Conservation (phyloP, 805 yeast genomes). For the Candida morakotiae region DNA sequence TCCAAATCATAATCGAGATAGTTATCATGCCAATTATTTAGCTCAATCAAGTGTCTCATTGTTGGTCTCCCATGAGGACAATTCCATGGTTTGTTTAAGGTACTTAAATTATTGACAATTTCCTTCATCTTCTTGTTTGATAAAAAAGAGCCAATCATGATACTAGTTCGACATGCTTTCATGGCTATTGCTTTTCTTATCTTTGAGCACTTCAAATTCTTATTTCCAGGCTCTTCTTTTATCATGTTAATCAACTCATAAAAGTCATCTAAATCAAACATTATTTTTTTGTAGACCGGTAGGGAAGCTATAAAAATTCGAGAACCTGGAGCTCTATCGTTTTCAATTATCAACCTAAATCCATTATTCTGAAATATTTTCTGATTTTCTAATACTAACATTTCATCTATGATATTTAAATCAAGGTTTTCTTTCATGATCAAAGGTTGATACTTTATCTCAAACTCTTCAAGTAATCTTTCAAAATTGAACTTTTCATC, state of each 20-base stretch:
- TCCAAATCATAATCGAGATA: constrained; percentile 14
- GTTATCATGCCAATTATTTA: constrained; percentile 20
- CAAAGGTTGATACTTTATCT: constrained; percentile 57
- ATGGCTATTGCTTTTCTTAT: constrained; percentile 83
- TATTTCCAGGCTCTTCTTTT: constrained; percentile 12
- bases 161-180: constrained; percentile 92
- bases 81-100: constrained; percentile 89
- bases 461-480: constrained; percentile 49
- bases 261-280: constrained; percentile 67
- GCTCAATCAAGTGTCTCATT: constrained; percentile 78
- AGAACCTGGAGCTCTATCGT: constrained; percentile 51
- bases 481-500: constrained; percentile 95
- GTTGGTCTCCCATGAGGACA: constrained; percentile 99
- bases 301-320: constrained; percentile 54
- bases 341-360: constrained; percentile 53
- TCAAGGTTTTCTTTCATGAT: constrained; percentile 59
- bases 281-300: constrained; percentile 69
- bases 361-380: constrained; percentile 70
- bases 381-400: constrained; percentile 59
- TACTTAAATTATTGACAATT: constrained; percentile 65
- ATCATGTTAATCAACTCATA: constrained; percentile 71
- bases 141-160: constrained; percentile 86
- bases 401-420: constrained; percentile 73
- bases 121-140: constrained; percentile 54
- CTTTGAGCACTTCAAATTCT: constrained; percentile 60